Evolutionary conservation across 768 basidiomycete species (phyloP), one percentile per base, ranked within the genome.

Genomic region (Tylopilus subfusipes): DNA sequence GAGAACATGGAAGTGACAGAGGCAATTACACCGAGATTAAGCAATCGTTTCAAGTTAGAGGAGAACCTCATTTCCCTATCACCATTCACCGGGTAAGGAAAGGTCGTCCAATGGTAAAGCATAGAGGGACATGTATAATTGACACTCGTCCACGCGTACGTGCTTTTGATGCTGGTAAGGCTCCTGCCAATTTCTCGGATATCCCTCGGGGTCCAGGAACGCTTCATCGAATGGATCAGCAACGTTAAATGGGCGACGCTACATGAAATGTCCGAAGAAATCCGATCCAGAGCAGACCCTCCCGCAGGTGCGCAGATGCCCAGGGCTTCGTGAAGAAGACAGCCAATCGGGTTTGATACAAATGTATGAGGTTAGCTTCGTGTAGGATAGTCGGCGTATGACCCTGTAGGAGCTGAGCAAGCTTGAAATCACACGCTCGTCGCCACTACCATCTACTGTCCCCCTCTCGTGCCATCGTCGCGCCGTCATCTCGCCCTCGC

Each of bases 181-280:
- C 27, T 11, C 27, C 19, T 5, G 3, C 13, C 29, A 19, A 12
- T 31, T 45, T 33, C 25, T 30, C 36, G 16, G 38, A 29, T 13
- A 24, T 31, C 25, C 18, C 12, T 7, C n/a, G 34, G 4, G 14
- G 4, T 36, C 22, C 54, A 85, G 80, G 84, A 88, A 64, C 77
- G 84, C 42, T 86, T 88, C 68, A 86, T 89, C 57, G 82, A 86
- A 61, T 87, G 85, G 83, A 73, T 88, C 38, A 86, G 87, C 62
- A 80, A 82, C 45, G 80, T 89, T 4, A 76, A 87, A 52, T 89
- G 84, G 83, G 84, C 83, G 25, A 80, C 83, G 12, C 81, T 88
- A 80, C 77, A 79, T 57, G 82, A 86, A 54, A 85, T 88, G 79
- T 79, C 80, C 16, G 70, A 76, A 43, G 83, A 84, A 31, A 86